These are phyloP conservation scores for Setaria italica DNA, from an alignment of 202 grass and related monocot species.

Conservation along the genomic window DNA sequence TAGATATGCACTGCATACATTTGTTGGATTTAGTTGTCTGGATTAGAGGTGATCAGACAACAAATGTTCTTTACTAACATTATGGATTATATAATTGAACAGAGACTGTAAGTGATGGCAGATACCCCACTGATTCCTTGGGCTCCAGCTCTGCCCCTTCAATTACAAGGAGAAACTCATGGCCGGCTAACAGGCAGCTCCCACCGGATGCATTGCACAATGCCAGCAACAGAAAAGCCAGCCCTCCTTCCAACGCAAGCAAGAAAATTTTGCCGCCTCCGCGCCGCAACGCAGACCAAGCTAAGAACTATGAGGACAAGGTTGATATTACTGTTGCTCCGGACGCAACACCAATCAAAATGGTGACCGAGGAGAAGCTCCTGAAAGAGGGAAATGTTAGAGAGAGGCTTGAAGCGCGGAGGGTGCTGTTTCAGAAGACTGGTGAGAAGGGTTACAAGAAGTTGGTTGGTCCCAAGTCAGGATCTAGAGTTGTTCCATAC, in stretches of 20 bases:
- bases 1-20: background rate
- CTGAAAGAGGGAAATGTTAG: slow-evolving; percentile 56
- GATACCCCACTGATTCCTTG: slow-evolving; percentile 48
- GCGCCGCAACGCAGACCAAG: slow-evolving; percentile 31
- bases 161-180: slow-evolving; percentile 59
- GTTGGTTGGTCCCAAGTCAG: slow-evolving; percentile 60
- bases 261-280: slow-evolving; percentile 64
- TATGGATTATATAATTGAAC: slow-evolving; percentile 42
- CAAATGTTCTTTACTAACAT: slow-evolving; percentile 38
- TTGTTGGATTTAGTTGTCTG: slow-evolving; percentile 11
- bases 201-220: slow-evolving; percentile 53
- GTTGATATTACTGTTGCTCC: slow-evolving; percentile 40
- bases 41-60: background rate
- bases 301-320: slow-evolving; percentile 44
- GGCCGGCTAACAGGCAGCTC: slow-evolving; percentile 63
- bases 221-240: slow-evolving; percentile 45
- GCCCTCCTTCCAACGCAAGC: slow-evolving; percentile 51
- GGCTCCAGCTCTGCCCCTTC: slow-evolving; percentile 50
- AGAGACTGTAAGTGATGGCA: slow-evolving; percentile 63
- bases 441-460: slow-evolving; percentile 69
- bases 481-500: slow-evolving; percentile 73
- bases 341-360: slow-evolving; percentile 62
- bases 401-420: slow-evolving; percentile 58
- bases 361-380: slow-evolving; percentile 63
- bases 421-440: slow-evolving; percentile 60